These are phyloP conservation scores for Fusarium hostae DNA, from an alignment of 2,329 filamentous ascomycete species.

Conservation along the genomic window DNA sequence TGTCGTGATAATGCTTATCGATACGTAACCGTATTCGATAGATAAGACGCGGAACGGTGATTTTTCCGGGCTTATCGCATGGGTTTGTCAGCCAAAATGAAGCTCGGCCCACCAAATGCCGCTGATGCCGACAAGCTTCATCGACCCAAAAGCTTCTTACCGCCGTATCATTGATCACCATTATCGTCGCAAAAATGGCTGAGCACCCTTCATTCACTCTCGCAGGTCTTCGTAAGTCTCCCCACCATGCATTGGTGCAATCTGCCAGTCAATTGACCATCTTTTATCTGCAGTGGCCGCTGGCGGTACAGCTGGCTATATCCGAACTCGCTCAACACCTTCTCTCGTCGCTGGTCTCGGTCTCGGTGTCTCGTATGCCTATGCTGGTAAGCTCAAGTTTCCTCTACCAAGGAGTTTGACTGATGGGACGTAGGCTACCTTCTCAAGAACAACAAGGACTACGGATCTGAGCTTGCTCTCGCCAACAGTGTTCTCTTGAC, in stretches of 20 bases:
- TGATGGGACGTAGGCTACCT: no score
- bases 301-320: conserved; percentile 41
- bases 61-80: neutral
- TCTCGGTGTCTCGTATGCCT: conserved; percentile 42
- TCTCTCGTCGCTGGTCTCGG: conserved; percentile 44
- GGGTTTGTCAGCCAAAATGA: neutral
- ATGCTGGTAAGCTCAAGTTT: conserved; percentile 36
- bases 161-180: neutral
- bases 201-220: conserved; percentile 56
- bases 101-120: neutral
- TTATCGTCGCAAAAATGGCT: conserved; percentile 45
- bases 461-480: conserved; percentile 55
- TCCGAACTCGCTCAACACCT: conserved; percentile 42
- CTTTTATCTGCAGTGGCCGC: conserved; percentile 29
- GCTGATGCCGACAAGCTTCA: neutral
- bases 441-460: conserved; percentile 56
- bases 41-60: no score
- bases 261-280: neutral
- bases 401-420: no score
- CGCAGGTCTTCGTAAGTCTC: conserved; percentile 51
- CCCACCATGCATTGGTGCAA: fast-evolving
- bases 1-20: neutral
- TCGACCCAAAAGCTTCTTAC: neutral
- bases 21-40: no score
- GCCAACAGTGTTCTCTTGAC: conserved; percentile 53